Conservation (phyloP, 805 yeast species). For the Kuraishia floccosa region DNA sequence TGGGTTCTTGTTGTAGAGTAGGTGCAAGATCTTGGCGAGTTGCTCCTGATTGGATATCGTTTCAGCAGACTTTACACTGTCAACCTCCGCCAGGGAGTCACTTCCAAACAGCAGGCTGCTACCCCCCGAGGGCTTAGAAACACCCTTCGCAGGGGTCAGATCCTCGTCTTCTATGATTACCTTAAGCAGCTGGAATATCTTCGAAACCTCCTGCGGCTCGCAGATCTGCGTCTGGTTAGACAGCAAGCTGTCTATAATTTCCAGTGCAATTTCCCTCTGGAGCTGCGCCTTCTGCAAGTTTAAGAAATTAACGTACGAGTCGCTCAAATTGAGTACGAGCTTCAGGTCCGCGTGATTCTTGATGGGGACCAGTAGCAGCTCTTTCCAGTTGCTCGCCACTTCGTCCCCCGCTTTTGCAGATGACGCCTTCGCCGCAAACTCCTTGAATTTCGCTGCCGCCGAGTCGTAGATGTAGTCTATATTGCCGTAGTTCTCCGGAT, state of each 20-base stretch:
- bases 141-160: no score
- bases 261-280: constrained; percentile 47
- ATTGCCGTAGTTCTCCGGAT: constrained; percentile 48
- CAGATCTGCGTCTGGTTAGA: constrained; percentile 22
- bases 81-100: constrained; percentile 10
- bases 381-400: constrained; percentile 25
- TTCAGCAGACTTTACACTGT: constrained; percentile 19
- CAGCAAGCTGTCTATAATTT: constrained; percentile 49
- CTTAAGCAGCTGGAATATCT: constrained; percentile 45
- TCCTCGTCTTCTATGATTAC: constrained; percentile 34
- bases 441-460: constrained; percentile 27
- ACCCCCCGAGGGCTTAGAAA: constrained; percentile 26
- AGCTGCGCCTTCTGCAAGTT: constrained; percentile 36
- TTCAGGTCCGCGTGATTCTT: constrained; percentile 24
- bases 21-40: constrained; percentile 59
- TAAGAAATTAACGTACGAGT: constrained; percentile 42
- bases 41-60: constrained; percentile 41
- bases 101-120: constrained; percentile 14
- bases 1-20: constrained; percentile 41
- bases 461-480: constrained; percentile 51
- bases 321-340: constrained; percentile 24
- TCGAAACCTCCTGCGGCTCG: constrained; percentile 39
- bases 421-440: constrained; percentile 9
- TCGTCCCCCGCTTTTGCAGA: no score
- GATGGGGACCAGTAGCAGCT: constrained; percentile 38